phyloP scores from a whole-genome alignment of 129 eudicot species.

The Helianthus annuus region HanXRQr2.0-SUNRISE NC_035440.2:66790511-66791010 shows the following conservation, averaged over 20 bases:
- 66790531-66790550: slow-evolving; percentile 2
- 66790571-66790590: neutral
- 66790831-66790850: neutral
- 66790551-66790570: slow-evolving; percentile 4
- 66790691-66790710: no score
- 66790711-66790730: no score
- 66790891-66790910: neutral
- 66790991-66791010: neutral
- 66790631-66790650: no score
- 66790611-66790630: no score
- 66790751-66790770: no score
- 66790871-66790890: neutral
- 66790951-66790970: no score
- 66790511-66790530: slow-evolving; percentile 86
- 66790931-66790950: neutral
- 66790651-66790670: no score
- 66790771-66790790: no score
- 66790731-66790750: no score
- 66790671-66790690: no score
- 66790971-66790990: neutral
- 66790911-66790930: neutral
- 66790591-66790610: no score
- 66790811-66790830: neutral
- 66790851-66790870: slow-evolving; percentile 2
- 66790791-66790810: no score